Conservation (phyloP, 805 yeast genomes). For the Kazachstania taianensis region DNA sequence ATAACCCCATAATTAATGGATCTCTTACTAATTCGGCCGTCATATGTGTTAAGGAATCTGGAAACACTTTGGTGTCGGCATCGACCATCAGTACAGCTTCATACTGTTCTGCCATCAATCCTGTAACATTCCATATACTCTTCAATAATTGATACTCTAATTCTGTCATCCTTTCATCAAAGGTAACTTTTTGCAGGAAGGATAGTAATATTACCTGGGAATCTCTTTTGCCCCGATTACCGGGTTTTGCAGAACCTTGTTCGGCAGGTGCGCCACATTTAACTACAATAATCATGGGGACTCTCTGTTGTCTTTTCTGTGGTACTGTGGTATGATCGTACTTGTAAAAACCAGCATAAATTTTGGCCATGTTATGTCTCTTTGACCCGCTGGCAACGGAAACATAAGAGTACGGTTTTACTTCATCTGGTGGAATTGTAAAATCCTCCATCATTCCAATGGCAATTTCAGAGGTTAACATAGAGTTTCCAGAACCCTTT, state of each 20-base stretch:
- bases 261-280: conserved; percentile 86
- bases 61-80: conserved; percentile 84
- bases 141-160: conserved; percentile 70
- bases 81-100: conserved; percentile 86
- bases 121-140: conserved; percentile 73
- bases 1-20: conserved; percentile 80
- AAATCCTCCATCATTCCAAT: conserved; percentile 80
- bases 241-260: conserved; percentile 63
- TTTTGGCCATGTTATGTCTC: conserved; percentile 96
- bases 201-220: conserved; percentile 88
- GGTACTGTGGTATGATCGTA: conserved; percentile 72
- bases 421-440: conserved; percentile 61
- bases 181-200: conserved; percentile 75
- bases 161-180: conserved; percentile 90
- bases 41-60: conserved; percentile 86
- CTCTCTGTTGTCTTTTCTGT: conserved; percentile 71
- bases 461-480: conserved; percentile 82
- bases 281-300: conserved; percentile 68
- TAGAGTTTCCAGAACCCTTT: conserved; percentile 87
- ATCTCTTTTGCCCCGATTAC: conserved; percentile 94
- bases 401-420: conserved; percentile 75
- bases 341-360: conserved; percentile 87
- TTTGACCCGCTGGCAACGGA: conserved; percentile 92
- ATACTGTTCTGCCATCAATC: conserved; percentile 72
- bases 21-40: conserved; percentile 80